Evolutionary conservation across 495 filamentous ascomycete species (phyloP).

Genomic region (Astrocystis sublimbata): DNA sequence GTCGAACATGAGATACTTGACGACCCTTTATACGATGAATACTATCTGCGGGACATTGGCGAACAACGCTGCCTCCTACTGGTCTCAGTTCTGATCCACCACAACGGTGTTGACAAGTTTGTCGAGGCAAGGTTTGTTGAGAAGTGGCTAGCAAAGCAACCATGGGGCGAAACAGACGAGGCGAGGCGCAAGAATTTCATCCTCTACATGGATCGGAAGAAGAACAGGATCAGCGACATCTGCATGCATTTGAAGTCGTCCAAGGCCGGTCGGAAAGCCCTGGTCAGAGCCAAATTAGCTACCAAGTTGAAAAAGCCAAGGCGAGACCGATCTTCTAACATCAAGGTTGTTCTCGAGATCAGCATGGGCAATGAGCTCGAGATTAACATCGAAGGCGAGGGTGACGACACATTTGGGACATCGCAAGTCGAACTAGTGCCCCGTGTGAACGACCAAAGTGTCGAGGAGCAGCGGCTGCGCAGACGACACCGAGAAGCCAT

Average conservation of each 20-base stretch:
- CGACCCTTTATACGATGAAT: constrained; percentile 52
- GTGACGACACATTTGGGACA: constrained; percentile 21
- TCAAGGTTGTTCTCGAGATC: constrained; percentile 39
- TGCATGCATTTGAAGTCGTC: constrained; percentile 38
- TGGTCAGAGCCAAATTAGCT: constrained; percentile 44
- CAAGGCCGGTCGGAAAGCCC: constrained; percentile 39
- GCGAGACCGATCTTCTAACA: constrained; percentile 27
- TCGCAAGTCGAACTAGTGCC: constrained; percentile 29
- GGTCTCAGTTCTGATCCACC: constrained; percentile 44
- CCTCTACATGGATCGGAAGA: constrained; percentile 41
- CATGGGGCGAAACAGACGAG: constrained; percentile 50
- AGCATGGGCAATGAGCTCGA: constrained; percentile 37
- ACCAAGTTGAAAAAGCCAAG: constrained; percentile 18
- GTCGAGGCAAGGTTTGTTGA: constrained; percentile 54
- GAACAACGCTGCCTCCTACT: constrained; percentile 55
- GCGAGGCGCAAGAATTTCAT: constrained; percentile 48
- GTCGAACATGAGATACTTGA: constrained; percentile 50
- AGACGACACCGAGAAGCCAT: constrained; percentile 63
- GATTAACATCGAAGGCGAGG: constrained; percentile 35
- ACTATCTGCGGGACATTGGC: constrained; percentile 50
- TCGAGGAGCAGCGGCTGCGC: constrained; percentile 54
- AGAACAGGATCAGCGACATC: constrained; percentile 50
- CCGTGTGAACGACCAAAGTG: constrained; percentile 46
- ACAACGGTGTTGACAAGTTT: constrained; percentile 42
- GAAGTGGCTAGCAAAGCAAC: constrained; percentile 58